Evolutionary conservation across 2,329 filamentous ascomycete genomes (phyloP).

Genomic region (Apiospora pterosperma): DNA sequence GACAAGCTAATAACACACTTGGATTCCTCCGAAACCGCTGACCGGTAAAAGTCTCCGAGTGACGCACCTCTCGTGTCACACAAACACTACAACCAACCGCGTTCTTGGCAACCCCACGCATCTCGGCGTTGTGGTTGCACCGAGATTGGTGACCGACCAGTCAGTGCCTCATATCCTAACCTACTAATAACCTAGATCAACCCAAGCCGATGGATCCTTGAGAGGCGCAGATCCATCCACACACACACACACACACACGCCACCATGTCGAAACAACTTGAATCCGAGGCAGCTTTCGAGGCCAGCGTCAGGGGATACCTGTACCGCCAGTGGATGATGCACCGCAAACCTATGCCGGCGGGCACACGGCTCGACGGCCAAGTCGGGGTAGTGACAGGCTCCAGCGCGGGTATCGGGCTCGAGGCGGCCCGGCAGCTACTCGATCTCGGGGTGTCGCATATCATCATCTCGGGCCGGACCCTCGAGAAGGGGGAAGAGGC

Average conservation of each 20-base stretch:
- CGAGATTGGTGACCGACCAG: background rate
- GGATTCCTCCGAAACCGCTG: background rate
- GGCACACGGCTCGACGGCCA: slow-evolving; percentile 3
- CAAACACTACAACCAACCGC: background rate
- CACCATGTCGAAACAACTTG: background rate
- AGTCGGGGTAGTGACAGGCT: slow-evolving; percentile 44
- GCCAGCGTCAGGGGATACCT: slow-evolving; percentile 1
- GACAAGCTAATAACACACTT: no score
- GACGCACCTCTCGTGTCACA: background rate
- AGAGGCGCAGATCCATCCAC: background rate
- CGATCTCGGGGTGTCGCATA: slow-evolving; percentile 31
- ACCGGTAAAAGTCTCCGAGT: background rate
- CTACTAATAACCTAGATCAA: background rate
- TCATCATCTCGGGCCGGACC: slow-evolving; percentile 47
- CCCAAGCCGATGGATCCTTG: background rate
- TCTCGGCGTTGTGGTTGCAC: background rate
- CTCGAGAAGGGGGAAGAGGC: slow-evolving; percentile 39
- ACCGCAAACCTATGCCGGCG: background rate
- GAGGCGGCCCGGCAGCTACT: slow-evolving; percentile 39
- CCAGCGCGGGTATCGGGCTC: slow-evolving; percentile 47
- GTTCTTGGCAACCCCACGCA: background rate
- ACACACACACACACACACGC: no score
- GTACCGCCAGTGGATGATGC: slow-evolving; percentile 4
- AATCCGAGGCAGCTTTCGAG: slow-evolving; percentile 4
- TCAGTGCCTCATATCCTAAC: background rate